Conservation (phyloP, 2,329 filamentous ascomycete genomes). For the Cladosporium sp. region DNA sequence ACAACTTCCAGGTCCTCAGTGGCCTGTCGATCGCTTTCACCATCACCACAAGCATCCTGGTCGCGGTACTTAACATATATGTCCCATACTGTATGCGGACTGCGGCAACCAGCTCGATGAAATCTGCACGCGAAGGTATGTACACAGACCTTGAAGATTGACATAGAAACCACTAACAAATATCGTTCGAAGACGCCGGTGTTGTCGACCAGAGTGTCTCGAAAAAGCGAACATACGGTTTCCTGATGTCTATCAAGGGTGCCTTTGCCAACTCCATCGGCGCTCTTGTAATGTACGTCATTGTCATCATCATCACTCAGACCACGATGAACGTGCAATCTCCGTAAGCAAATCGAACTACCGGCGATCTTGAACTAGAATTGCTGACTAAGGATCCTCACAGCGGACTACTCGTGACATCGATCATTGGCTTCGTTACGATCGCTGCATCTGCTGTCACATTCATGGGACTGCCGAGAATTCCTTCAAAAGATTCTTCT, state of each 20-base stretch:
- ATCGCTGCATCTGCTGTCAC: background rate
- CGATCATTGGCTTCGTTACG: background rate
- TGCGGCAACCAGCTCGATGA: background rate
- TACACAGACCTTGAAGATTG: background rate
- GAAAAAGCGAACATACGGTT: constrained; percentile 20
- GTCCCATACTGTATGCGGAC: constrained; percentile 20
- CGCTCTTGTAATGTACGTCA: constrained; percentile 19
- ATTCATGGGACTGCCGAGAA: background rate
- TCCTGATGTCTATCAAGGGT: constrained; percentile 19
- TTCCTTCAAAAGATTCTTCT: background rate
- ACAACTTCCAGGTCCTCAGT: constrained; percentile 18
- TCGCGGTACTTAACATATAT: constrained; percentile 20
- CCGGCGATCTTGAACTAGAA: background rate
- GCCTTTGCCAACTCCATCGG: constrained; percentile 19
- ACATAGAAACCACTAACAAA: background rate
- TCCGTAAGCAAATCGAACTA: constrained; percentile 2
- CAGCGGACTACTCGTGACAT: background rate
- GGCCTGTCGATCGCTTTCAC: constrained; percentile 19
- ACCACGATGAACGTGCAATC: constrained; percentile 14
- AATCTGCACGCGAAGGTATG: background rate
- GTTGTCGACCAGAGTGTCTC: background rate
- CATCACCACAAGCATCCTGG: constrained; percentile 19
- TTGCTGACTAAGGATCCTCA: background rate
- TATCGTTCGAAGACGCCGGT: background rate
- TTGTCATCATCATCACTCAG: constrained; percentile 19